Evolutionary conservation across 176 grass and related monocot genomes (phyloP), one percentile per base, ranked within the genome.

Genomic region (Melocanna baccifera): DNA sequence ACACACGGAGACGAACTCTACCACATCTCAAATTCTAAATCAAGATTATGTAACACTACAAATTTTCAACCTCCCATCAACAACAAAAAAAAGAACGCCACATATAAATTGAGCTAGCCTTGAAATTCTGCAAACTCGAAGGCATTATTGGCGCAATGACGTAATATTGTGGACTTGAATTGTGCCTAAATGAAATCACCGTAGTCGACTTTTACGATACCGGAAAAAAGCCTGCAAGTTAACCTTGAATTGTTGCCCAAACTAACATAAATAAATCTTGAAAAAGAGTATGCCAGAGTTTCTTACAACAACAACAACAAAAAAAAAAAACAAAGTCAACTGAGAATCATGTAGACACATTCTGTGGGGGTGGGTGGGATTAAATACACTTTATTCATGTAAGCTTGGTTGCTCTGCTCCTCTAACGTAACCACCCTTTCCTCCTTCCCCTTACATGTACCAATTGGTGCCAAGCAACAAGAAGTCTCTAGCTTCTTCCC

Each of bases 241-340:
- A 30, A 6, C 7, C 5, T 47, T n/a, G n/a, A n/a, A 77, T 1
- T 19, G 6, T 56, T 28, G 29, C 14, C 9, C 9, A 29, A 22
- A 57, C 2, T 29, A 22, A 25, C 9, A 52, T 52, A 62, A 59
- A 30, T 14, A 59, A 30, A 45, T 6, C 11, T 6, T 4, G 71
- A 61, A 32, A 23, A 45, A 20, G 53, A 72, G 34, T 46, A 82
- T 34, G 67, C 18, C 14, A 79, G 29, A 50, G 12, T 10, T 61
- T 23, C 3, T 7, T 40, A 46, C 7, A 52, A n/a, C n/a, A n/a
- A n/a, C n/a, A n/a, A n/a, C n/a, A n/a, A n/a, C n/a, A n/a, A n/a
- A n/a, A 12, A 41, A 75, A 10, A 48, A 0, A 51, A 69, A 25
- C 70, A 57, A 56, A 65, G 83, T 86, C 83, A 89, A 85, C 52